These are phyloP conservation scores for Peziza echinospora DNA, from an alignment of 495 filamentous ascomycete species.

Conservation along the genomic window DNA sequence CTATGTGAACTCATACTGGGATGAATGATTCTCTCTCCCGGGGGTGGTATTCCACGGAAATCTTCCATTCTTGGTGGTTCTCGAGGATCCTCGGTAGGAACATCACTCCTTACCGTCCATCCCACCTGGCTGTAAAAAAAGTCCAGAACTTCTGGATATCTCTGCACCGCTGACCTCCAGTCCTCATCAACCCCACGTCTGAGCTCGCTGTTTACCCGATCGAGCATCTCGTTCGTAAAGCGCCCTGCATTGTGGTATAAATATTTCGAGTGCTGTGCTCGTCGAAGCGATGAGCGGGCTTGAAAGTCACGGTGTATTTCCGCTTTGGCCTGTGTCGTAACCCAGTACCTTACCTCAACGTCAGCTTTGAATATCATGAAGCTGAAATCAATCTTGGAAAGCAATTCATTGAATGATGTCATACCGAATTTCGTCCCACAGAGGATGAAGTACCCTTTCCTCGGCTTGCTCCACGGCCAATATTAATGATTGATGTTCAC, in stretches of 20 bases:
- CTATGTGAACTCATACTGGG: too few relatives aligned
- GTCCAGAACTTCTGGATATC: conserved; percentile 52
- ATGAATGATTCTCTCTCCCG: too few relatives aligned
- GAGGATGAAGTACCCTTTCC: conserved; percentile 36
- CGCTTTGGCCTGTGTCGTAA: conserved; percentile 44
- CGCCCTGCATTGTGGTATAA: conserved; percentile 34
- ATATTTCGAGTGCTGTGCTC: conserved; percentile 32
- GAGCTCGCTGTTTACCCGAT: conserved; percentile 34
- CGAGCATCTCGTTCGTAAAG: conserved; percentile 36
- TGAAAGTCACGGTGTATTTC: conserved; percentile 49
- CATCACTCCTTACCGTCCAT: conserved; percentile 4
- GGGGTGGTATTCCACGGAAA: too few relatives aligned
- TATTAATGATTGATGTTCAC: conserved; percentile 45
- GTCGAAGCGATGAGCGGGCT: conserved; percentile 35
- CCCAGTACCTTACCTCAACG: conserved; percentile 34
- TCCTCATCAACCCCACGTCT: conserved; percentile 52
- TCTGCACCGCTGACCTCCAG: conserved; percentile 44
- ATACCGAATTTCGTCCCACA: conserved; percentile 44
- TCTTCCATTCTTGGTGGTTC: too few relatives aligned
- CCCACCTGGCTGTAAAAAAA: conserved; percentile 32
- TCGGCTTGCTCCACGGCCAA: conserved; percentile 45
- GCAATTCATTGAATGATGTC: too few relatives aligned
- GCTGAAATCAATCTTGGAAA: conserved; percentile 1
- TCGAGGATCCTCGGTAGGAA: too few relatives aligned
- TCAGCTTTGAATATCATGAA: background rate